These are phyloP conservation scores for Blastobotrys proliferans DNA, from an alignment of 1,139 yeast genomes.

Conservation along the genomic window DNA sequence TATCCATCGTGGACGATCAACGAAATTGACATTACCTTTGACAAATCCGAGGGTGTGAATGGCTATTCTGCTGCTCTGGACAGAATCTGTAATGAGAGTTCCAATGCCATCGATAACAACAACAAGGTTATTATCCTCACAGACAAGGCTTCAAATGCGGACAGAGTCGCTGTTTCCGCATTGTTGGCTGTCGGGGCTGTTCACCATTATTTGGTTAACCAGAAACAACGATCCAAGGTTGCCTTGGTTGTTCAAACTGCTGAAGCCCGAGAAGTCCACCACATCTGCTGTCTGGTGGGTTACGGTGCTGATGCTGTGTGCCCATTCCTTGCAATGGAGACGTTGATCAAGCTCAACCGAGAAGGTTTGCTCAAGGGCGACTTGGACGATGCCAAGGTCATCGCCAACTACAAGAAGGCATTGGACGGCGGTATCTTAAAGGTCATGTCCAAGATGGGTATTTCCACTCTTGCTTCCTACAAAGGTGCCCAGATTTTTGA, in stretches of 20 bases:
- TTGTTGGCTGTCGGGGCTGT: conserved; percentile 95
- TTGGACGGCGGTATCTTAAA: conserved; percentile 88
- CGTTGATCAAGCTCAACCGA: conserved; percentile 75
- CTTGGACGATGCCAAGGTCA: conserved; percentile 54
- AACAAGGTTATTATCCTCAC: conserved; percentile 71
- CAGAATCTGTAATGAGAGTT: conserved; percentile 82
- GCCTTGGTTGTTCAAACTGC: conserved; percentile 90
- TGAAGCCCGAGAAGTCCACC: conserved; percentile 97
- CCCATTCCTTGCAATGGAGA: conserved; percentile 91
- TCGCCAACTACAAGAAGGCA: conserved; percentile 75
- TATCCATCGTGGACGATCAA: conserved; percentile 85
- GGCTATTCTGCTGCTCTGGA: conserved; percentile 87
- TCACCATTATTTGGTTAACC: conserved; percentile 93
- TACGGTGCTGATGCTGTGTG: conserved; percentile 96
- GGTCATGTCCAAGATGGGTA: conserved; percentile 99
- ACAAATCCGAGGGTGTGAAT: conserved; percentile 71
- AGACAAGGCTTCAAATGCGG: conserved; percentile 59
- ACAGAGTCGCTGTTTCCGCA: conserved; percentile 80
- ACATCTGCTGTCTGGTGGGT: conserved; percentile 88
- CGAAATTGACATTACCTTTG: conserved; percentile 85
- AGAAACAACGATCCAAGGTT: conserved; percentile 93
- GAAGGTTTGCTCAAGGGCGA: conserved; percentile 67
- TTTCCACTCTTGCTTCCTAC: conserved; percentile 92
- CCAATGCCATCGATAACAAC: conserved; percentile 73
- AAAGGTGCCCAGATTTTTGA: conserved; percentile 99